Percentiles rank a stretch among this genome's conserved stretches.
phyloP scores from a whole-genome alignment of 2,329 filamentous ascomycete species.

The Blumeriella jaapii region DNA sequence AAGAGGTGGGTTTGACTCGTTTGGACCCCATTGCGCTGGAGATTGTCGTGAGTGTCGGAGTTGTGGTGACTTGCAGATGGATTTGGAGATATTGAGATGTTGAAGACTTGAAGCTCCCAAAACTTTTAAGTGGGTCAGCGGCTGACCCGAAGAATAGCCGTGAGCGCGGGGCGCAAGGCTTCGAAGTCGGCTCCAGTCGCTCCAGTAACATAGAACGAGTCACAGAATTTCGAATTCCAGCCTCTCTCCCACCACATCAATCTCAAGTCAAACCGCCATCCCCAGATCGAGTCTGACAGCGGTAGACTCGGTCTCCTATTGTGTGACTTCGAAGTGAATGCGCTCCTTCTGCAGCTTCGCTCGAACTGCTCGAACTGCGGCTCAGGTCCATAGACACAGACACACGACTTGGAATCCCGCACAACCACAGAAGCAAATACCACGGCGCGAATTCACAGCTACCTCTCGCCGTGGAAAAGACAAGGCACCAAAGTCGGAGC shows the following conservation, averaged over 20 bases:
- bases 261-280: background rate
- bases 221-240: no score
- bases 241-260: no score
- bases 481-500: constrained; percentile 27
- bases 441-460: constrained; percentile 28
- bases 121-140: no score
- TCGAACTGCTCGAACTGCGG: constrained; percentile 23
- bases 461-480: constrained; percentile 27
- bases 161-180: no score
- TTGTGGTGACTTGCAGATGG: no score
- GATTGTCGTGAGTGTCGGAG: constrained; percentile 18
- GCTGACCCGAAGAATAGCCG: no score
- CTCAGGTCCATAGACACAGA: no score
- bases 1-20: constrained; percentile 31
- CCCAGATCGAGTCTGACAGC: constrained; percentile 3
- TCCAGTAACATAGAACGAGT: no score
- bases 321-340: constrained; percentile 27
- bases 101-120: constrained; percentile 9
- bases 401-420: no score
- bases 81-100: constrained; percentile 3
- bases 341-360: constrained; percentile 29
- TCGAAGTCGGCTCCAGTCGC: no score
- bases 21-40: constrained; percentile 36
- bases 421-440: no score
- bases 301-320: constrained; percentile 20